Base-by-base conservation (phyloP, 2,329 filamentous ascomycete genomes). In the Fusarium metavorans region DNA sequence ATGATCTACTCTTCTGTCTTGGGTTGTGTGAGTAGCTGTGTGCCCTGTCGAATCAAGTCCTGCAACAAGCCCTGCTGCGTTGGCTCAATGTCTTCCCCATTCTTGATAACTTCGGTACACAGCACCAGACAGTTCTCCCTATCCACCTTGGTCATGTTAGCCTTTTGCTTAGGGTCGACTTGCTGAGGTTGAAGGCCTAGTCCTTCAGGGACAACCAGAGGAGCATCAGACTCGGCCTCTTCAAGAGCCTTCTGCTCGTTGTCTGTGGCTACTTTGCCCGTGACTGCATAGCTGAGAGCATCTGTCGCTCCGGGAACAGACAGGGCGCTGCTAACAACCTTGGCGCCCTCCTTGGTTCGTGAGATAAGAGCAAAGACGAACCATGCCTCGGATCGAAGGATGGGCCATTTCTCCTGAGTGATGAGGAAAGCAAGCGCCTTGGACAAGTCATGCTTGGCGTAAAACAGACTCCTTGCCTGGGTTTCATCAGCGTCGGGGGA, bases 331-430 rank as follows among this genome's bases (percentile, higher is more conserved):
- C 84, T 75, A 20, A 89, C 85, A 13, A 88, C 80, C 2, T 79
- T 76, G 2, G 88, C 86, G 9, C 89, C 89, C 39, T 88, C 86
- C 2, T 77, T 66, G 2, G 87, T 86, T 32, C 89, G 85, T 45
- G 87, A 86, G 85, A 92, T 89, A 37, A 92, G 85, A 3, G 91
- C 91, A 61, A 91, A 85, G 7, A 91, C 86, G 71, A 92, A 92
- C 87, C 90, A 89, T 4, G 87, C 85, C 77, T 92, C 91, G 43
- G 89, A 90, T 20, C 88, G 85, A 3, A 92, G 83, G 2, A 87
- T 84, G 0, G 89, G 88, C 85, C 90, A 92, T 72, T 89, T 91
- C 4, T 80, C 82, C 76, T 92, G 90, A 2, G 84, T 86, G 27
- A 91, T 83, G 30, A 92, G 85, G 74, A 87, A 89, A 1, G 84